These are phyloP conservation scores for Acorus calamus DNA, from an alignment of 106 monocot genomes.

Conservation along the genomic window DNA sequence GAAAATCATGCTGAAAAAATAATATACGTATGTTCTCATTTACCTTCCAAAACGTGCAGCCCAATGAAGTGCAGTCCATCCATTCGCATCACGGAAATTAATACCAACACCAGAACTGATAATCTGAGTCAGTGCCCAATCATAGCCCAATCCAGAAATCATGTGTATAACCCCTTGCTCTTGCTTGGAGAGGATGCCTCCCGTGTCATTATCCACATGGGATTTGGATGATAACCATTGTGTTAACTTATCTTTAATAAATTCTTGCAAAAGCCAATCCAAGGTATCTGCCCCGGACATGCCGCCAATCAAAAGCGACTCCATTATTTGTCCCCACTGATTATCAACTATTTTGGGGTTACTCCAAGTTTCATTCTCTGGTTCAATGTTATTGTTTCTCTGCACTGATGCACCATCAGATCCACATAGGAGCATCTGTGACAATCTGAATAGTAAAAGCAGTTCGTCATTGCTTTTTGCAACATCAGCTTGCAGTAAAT, in stretches of 20 bases:
- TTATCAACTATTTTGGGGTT: slow-evolving; percentile 5
- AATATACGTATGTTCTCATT: too few species aligned
- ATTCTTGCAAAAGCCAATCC: slow-evolving; percentile 50
- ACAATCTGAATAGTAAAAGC: slow-evolving; percentile 31
- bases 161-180: slow-evolving; percentile 77
- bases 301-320: not conserved
- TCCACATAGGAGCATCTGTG: slow-evolving; percentile 28
- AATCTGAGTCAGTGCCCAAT: slow-evolving; percentile 73
- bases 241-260: slow-evolving; percentile 55
- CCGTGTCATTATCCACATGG: slow-evolving; percentile 8
- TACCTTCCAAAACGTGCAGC: slow-evolving; percentile 95
- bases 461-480: slow-evolving; percentile 30
- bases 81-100: slow-evolving; percentile 82
- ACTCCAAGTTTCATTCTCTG: slow-evolving; percentile 8
- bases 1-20: too few species aligned
- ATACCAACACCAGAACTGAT: slow-evolving; percentile 59
- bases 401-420: slow-evolving; percentile 6
- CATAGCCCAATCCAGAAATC: slow-evolving; percentile 80
- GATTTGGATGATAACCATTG: slow-evolving; percentile 41
- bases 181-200: slow-evolving; percentile 39
- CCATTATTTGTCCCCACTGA: slow-evolving; percentile 4
- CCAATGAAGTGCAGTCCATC: slow-evolving; percentile 99
- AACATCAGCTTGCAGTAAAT: not conserved
- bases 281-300: not conserved
- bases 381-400: slow-evolving; percentile 1